Evolutionary conservation across 768 basidiomycete species (phyloP).

Genomic region (Thelephora ganbajun): DNA sequence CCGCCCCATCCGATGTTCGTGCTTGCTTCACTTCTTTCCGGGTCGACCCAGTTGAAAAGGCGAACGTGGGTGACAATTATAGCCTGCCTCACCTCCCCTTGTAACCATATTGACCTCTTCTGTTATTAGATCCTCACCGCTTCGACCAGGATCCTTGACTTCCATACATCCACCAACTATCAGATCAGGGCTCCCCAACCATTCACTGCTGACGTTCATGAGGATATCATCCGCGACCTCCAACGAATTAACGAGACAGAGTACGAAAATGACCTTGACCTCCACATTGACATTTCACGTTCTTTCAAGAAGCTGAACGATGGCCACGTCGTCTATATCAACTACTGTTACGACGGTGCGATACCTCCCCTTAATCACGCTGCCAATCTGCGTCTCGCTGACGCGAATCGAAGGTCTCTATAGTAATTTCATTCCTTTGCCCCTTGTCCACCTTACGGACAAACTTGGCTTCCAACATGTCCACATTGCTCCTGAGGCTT

Average conservation of each 20-base stretch:
- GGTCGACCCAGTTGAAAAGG: conserved; percentile 30
- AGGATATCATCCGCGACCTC: conserved; percentile 37
- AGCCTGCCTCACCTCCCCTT: not conserved
- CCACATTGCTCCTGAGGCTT: conserved; percentile 40
- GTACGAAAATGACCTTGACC: conserved; percentile 38
- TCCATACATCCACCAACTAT: conserved; percentile 52
- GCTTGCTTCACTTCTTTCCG: conserved; percentile 37
- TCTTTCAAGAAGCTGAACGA: conserved; percentile 43
- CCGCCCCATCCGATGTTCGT: conserved; percentile 33
- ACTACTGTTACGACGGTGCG: conserved; percentile 40
- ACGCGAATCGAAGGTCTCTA: conserved; percentile 12
- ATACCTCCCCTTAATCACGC: not conserved
- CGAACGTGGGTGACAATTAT: conserved; percentile 27
- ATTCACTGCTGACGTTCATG: conserved; percentile 40
- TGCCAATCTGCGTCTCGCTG: not conserved
- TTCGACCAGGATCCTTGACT: conserved; percentile 40
- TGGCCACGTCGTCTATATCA: conserved; percentile 43
- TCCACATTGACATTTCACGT: conserved; percentile 39
- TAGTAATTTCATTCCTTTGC: conserved; percentile 30
- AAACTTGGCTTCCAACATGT: conserved; percentile 29
- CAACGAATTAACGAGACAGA: conserved; percentile 27
- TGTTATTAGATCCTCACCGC: conserved; percentile 45
- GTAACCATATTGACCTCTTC: not conserved
- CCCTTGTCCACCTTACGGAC: conserved; percentile 33
- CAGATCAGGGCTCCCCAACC: conserved; percentile 40